phyloP scores from a whole-genome alignment of 805 yeast genomes.

The Isabelozyma rhagii region DNA sequence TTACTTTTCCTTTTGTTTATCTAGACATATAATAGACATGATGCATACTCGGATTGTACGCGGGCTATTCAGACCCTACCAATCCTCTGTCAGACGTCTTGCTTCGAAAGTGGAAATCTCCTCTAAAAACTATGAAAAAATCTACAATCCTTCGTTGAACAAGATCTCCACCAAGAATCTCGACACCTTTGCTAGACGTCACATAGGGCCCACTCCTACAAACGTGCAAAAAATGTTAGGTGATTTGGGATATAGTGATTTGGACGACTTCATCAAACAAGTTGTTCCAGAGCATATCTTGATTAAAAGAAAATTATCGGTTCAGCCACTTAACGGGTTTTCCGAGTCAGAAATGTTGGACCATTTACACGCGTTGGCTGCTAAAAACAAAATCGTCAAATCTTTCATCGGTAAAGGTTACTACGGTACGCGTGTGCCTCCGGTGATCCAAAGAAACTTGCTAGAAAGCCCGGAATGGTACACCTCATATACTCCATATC shows the following conservation, averaged over 20 bases:
- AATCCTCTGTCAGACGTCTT: conserved; percentile 8
- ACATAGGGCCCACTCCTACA: conserved; percentile 73
- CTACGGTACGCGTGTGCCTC: conserved; percentile 84
- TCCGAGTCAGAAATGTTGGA: conserved; percentile 78
- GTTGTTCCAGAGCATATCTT: conserved; percentile 80
- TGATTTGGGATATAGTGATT: conserved; percentile 59
- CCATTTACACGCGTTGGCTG: conserved; percentile 65
- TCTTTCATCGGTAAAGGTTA: conserved; percentile 93
- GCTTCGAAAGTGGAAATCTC: conserved; percentile 49
- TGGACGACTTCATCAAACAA: conserved; percentile 65
- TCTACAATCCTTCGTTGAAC: conserved; percentile 41
- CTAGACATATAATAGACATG: neutral
- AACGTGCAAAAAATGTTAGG: conserved; percentile 67
- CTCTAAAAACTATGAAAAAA: conserved; percentile 45
- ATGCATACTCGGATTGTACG: neutral
- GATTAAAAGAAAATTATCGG: conserved; percentile 59
- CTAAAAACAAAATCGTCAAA: conserved; percentile 67
- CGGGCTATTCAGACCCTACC: neutral
- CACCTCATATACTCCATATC: conserved; percentile 97
- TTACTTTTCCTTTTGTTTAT: no score
- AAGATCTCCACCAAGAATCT: conserved; percentile 32
- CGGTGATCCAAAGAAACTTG: conserved; percentile 88
- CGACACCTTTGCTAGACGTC: conserved; percentile 89
- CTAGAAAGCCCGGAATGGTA: conserved; percentile 97
- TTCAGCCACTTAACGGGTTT: conserved; percentile 70